Conservation (phyloP, 1,139 yeast species). For the Geotrichum klebahnii region DNA sequence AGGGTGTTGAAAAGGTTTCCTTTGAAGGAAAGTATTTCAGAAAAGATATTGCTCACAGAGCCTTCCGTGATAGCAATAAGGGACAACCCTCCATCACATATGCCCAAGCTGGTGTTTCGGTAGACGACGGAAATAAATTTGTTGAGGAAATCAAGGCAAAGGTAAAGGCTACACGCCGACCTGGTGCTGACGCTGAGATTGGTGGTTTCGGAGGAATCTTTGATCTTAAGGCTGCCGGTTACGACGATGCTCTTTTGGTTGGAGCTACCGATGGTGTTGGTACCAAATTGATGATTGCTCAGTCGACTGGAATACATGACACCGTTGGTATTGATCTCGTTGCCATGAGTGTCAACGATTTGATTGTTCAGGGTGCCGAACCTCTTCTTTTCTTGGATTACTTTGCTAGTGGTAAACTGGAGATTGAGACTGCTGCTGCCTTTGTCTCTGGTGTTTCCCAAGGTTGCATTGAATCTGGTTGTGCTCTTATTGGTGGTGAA, state of each 20-base stretch:
- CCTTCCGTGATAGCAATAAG: slow-evolving; percentile 58
- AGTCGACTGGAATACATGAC: slow-evolving; percentile 78
- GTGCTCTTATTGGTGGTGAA: slow-evolving; percentile 98
- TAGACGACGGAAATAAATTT: slow-evolving; percentile 85
- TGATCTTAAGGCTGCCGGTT: slow-evolving; percentile 86
- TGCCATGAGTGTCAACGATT: slow-evolving; percentile 97
- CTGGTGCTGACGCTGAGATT: slow-evolving; percentile 96
- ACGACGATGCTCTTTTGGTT: slow-evolving; percentile 72
- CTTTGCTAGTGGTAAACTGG: slow-evolving; percentile 91
- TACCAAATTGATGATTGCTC: slow-evolving; percentile 92
- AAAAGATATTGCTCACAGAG: slow-evolving; percentile 92
- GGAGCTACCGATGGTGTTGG: slow-evolving; percentile 99
- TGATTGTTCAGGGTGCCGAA: slow-evolving; percentile 98
- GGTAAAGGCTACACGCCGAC: slow-evolving; percentile 90
- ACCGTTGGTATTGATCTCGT: slow-evolving; percentile 98
- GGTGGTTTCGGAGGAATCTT: slow-evolving; percentile 99
- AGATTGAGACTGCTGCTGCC: slow-evolving; percentile 74
- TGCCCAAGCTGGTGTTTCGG: slow-evolving; percentile 94
- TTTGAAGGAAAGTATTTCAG: slow-evolving; percentile 79
- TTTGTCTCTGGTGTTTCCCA: slow-evolving; percentile 95
- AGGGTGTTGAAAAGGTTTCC: slow-evolving; percentile 70
- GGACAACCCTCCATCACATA: slow-evolving; percentile 53
- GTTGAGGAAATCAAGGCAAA: slow-evolving; percentile 86
- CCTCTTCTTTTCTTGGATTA: slow-evolving; percentile 93
- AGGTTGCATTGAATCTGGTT: slow-evolving; percentile 91